Evolutionary conservation across 805 yeast genomes (phyloP), one percentile per base, ranked within the genome.

Genomic region (Teunomyces stri): DNA sequence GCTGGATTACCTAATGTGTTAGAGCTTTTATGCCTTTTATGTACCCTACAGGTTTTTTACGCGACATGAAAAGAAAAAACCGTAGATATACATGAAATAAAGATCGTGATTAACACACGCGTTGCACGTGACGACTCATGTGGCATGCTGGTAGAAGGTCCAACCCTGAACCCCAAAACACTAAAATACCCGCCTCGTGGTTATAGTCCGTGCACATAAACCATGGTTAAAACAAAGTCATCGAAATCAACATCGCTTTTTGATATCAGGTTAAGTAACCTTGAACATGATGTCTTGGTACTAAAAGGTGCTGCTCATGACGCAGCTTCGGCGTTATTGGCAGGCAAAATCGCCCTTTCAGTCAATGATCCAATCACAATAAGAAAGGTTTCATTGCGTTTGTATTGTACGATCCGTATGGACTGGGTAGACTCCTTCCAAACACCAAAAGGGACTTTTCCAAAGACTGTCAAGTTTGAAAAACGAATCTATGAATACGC

Each of bases 261-360:
- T 50, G 75, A 79, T 45, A 74, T 80, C 47, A 73, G 95, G 45
- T 65, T 89, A 31, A 76, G 80, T 43, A 81, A 89, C 21, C 62
- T 78, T 2, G 95, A 87, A 37, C 84, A 82, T 52, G 94, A 89
- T 59, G 92, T 91, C 7, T 66, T 92, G 4, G 79, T 94, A 6
- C 65, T 92, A 28, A 85, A 89, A 55, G 99, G 99, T 1, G 60
- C 85, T 0, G 82, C 85, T 5, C 75, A 77, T 30, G 91, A 85
- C 44, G 96, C 97, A 0, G 76, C 89, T 0, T 83, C 96, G 1
- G 87, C 81, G 3, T 68, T 86, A 5, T 65, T 94, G 22, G 70
- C 85, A 1, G 99, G 99, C 3, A 81, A 81, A 9, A 82, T 94
- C 20, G 90, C 85, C 1, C 66, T 94, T 21, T 78, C 91, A 0